These are phyloP conservation scores for Parsonsia alboflavescens DNA, from an alignment of 257 asterid species.

Conservation along the genomic window DNA sequence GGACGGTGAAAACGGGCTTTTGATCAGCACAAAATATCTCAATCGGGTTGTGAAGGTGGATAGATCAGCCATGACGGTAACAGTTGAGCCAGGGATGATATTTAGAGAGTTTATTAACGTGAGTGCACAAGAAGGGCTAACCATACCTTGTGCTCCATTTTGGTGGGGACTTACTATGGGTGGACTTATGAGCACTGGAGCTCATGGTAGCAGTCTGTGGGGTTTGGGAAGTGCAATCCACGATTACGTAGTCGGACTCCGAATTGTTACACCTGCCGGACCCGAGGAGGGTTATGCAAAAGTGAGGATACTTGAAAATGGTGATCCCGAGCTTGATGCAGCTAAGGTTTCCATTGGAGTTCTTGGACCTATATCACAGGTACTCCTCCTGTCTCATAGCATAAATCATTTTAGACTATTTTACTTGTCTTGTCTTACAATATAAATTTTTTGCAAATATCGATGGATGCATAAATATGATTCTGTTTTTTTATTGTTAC, in stretches of 20 bases:
- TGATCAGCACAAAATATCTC: conserved; percentile 22
- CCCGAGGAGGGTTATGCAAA: conserved; percentile 13
- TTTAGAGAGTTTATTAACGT: conserved; percentile 14
- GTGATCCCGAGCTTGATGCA: conserved; percentile 18
- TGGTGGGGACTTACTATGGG: conserved; percentile 33
- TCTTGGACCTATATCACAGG: conserved; percentile 32
- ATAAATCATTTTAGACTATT: too few relatives aligned
- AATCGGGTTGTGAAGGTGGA: conserved; percentile 2
- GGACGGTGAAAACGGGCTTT: conserved; percentile 15
- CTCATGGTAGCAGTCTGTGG: conserved; percentile 22
- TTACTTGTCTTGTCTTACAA: too few relatives aligned
- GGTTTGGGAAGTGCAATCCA: conserved; percentile 28
- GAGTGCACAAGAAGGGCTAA: conserved; percentile 14
- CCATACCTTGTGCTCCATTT: conserved; percentile 23
- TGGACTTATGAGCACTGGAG: conserved; percentile 10
- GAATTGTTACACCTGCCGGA: conserved; percentile 18
- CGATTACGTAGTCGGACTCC: conserved; percentile 1
- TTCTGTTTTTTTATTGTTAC: too few relatives aligned
- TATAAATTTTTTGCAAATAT: too few relatives aligned
- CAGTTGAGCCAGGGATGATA: conserved; percentile 20
- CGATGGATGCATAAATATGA: too few relatives aligned
- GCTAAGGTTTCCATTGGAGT: conserved; percentile 29
- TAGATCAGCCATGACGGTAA: conserved; percentile 8
- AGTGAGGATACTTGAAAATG: conserved; percentile 10
- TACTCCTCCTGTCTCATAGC: too few relatives aligned